These are phyloP conservation scores for Carex kokanica DNA, from an alignment of 176 grass and related monocot species.

Conservation along the genomic window DNA sequence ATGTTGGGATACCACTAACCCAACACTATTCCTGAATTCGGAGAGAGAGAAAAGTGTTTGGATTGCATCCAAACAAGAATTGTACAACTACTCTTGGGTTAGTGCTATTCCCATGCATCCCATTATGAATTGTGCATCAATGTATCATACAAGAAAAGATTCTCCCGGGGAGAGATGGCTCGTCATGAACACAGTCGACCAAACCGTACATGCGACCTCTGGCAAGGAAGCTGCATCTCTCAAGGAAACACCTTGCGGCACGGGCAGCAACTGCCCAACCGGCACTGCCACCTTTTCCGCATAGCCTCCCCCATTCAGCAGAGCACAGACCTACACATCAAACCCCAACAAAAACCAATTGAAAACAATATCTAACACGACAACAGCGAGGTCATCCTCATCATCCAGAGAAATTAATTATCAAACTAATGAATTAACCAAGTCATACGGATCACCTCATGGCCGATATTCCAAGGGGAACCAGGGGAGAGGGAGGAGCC, in stretches of 20 bases:
- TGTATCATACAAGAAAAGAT: conserved; percentile 59
- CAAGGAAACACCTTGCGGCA: conserved; percentile 67
- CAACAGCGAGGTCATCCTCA: not conserved
- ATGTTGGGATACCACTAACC: no score
- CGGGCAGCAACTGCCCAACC: conserved; percentile 56
- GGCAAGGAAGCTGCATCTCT: conserved; percentile 58
- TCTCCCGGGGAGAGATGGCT: conserved; percentile 69
- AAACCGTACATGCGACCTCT: conserved; percentile 78
- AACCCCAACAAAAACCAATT: not conserved
- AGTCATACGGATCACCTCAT: conserved; percentile 28
- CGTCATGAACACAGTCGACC: conserved; percentile 93
- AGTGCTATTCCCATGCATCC: no score
- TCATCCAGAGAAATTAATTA: not conserved
- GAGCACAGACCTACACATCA: conserved; percentile 55
- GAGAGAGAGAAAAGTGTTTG: no score
- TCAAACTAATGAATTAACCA: not conserved
- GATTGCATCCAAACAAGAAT: not conserved
- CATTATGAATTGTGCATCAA: not conserved
- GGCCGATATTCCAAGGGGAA: conserved; percentile 49
- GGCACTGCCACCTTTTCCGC: conserved; percentile 80
- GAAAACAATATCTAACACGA: not conserved
- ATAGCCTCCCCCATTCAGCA: conserved; percentile 72
- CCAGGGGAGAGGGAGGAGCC: conserved; percentile 30
- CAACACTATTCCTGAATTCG: no score
- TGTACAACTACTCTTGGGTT: no score